Percentiles rank a stretch among this genome's conserved stretches.
Evolutionary conservation across 768 basidiomycete genomes (phyloP).

Genomic region (Mycena latifolia): DNA sequence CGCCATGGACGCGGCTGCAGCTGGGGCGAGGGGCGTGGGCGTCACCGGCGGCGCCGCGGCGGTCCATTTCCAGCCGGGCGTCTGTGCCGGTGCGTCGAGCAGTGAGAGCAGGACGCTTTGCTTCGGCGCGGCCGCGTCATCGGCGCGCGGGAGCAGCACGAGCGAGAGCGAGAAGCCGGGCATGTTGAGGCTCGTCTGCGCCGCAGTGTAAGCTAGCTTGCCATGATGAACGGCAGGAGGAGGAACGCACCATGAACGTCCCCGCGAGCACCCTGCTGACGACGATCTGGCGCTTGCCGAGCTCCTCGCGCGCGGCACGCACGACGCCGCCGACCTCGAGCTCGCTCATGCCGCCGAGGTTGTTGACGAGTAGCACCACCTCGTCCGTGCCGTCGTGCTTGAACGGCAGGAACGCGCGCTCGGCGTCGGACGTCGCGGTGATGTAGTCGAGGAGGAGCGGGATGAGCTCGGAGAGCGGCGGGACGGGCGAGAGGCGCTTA

Average conservation of each 20-base stretch:
- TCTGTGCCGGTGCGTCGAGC: slow-evolving; percentile 74
- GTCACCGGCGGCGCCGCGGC: slow-evolving; percentile 56
- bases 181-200: slow-evolving; percentile 91
- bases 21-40: slow-evolving; percentile 32
- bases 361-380: slow-evolving; percentile 88
- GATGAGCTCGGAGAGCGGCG: slow-evolving; percentile 77
- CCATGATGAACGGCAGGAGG: not conserved
- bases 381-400: slow-evolving; percentile 65
- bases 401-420: slow-evolving; percentile 84
- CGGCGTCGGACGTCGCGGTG: slow-evolving; percentile 78
- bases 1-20: slow-evolving; percentile 24
- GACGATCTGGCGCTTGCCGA: slow-evolving; percentile 68
- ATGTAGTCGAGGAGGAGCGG: slow-evolving; percentile 78
- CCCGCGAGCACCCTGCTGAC: slow-evolving; percentile 79
- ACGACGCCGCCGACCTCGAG: slow-evolving; percentile 83
- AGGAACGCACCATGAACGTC: slow-evolving; percentile 81
- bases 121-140: slow-evolving; percentile 53
- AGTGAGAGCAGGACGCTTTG: slow-evolving; percentile 67
- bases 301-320: slow-evolving; percentile 66
- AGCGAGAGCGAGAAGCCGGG: slow-evolving; percentile 91
- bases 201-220: not conserved
- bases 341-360: slow-evolving; percentile 87
- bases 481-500: slow-evolving; percentile 75
- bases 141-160: slow-evolving; percentile 72
- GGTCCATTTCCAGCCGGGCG: slow-evolving; percentile 91